Evolutionary conservation across 164 flowering plant genomes (phyloP), one percentile per base, ranked within the genome.

Genomic region (Litsea cubeba): DNA sequence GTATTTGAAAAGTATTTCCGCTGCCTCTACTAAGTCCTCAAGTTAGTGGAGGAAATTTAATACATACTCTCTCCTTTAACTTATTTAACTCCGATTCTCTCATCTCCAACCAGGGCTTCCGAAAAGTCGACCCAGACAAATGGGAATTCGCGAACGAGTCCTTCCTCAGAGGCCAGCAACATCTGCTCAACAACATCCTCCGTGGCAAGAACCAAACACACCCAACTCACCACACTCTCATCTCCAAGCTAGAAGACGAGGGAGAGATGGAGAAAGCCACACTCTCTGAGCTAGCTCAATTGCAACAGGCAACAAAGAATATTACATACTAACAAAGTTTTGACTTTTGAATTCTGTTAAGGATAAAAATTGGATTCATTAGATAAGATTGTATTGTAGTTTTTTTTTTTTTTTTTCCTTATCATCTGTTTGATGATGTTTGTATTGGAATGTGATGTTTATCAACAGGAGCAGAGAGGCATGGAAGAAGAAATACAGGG

Each of bases 131-230:
- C 77, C 89, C 97, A 5, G 97, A 93, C 73, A 79, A 76, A 50
- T 93, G 98, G 98, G 98, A 91, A 70, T 93, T 93, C 65, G 98
- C 98, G 14, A 84, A 89, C 75, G 95, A 91, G 77, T 85, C 85
- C 82, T 93, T 93, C 68, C 86, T 93, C 1, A 79, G 95, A 10
- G 97, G 98, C 22, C 95, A 93, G 76, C 84, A 72, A 72, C 89
- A 89, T 1, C 76, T 92, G 35, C 75, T 94, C 71, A 83, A 74
- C 82, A 92, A 89, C 73, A 89, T 94, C 26, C 80, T 75, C n/a
- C 72, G 98, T 50, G 83, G 78, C 71, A 90, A 67, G 65, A 76
- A 26, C 60, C 72, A 60, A 5, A 65, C 74, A 65, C 10, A 69
- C 32, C 11, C 62, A 50, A 26, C 23, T 60, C 58, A 71, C 17